Evolutionary conservation across 1,284 basidiomycete genomes (phyloP), one percentile per base, ranked within the genome.

Genomic region (Vanrija pseudolonga): DNA sequence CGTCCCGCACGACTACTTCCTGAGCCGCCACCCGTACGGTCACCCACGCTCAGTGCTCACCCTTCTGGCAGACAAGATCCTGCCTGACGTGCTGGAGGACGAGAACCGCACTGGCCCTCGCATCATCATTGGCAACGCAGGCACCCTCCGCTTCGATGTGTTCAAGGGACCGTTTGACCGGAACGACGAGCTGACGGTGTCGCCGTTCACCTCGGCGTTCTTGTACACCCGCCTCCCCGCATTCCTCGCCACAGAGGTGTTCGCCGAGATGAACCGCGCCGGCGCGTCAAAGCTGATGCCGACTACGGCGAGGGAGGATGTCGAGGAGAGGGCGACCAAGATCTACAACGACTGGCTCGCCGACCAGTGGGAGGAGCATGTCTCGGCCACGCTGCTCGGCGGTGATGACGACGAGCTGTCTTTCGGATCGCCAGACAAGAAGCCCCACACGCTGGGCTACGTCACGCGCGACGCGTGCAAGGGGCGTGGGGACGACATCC

Each of bases 171-270:
- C 82, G 3, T 90, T 90, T 75, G 86, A 85, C 43, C 83, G 83
- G 67, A 89, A 90, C 70, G 88, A 90, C 70, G 84, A 89, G 68
- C 80, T 89, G 22, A 87, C 86, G 0, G 81, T 83, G 0, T 84
- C 82, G 17, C 86, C 86, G 1, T 89, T 85, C 57, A 64, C 62
- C 3, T 66, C 64, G 18, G 59, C 57, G 5, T 77, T 77, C 56
- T 50, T 70, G 8, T 72, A 71, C 48, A 65, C 64, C 20, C 61
- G 56, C 5, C 60, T 77, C 6, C 61, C 62, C 3, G 67, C 66
- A n/a, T 59, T 58, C 8, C 57, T 77, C 15, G 73, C 69, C 3
- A 55, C 61, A 18, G 61, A 62, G 5, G 63, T 76, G 20, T 58
- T 63, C 2, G 53, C 59, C 2, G 63, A 74, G 59, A 70, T 77